Evolutionary conservation across 2,329 filamentous ascomycete genomes (phyloP).

Genomic region (Furcasterigmium furcatum): DNA sequence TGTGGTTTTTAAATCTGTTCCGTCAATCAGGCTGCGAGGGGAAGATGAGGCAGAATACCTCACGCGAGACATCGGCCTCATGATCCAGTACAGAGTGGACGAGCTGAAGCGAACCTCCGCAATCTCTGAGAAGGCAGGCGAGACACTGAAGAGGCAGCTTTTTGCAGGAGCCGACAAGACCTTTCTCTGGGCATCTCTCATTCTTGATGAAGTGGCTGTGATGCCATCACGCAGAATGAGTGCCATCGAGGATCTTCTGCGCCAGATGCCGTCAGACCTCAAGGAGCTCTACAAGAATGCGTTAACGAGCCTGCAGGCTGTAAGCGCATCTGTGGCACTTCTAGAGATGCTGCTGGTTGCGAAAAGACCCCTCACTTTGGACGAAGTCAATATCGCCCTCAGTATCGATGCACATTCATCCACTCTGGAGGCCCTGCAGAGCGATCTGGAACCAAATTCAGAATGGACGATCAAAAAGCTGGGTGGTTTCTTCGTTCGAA

Average conservation of each 20-base stretch:
- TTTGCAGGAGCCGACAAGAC: conserved; percentile 1
- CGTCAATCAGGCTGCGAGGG: conserved; percentile 2
- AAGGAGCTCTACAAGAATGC: conserved; percentile 7
- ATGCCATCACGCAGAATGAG: conserved; percentile 5
- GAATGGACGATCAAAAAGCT: conserved; percentile 7
- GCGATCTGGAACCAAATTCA: conserved; percentile 2
- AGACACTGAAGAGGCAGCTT: neutral
- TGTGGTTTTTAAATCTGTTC: neutral
- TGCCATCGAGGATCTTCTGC: neutral
- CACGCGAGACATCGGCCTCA: neutral
- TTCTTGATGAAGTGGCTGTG: conserved; percentile 1
- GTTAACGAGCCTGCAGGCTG: neutral
- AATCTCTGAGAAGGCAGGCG: neutral
- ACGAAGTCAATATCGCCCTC: conserved; percentile 6
- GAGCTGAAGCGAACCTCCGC: neutral
- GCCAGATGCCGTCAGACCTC: neutral
- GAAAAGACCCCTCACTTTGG: neutral
- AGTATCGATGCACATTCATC: neutral
- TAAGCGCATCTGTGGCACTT: neutral
- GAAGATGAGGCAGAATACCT: conserved; percentile 6
- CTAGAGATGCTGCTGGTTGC: conserved; percentile 4
- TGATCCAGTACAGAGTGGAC: conserved; percentile 1
- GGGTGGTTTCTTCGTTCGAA: conserved; percentile 7
- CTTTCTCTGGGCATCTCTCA: conserved; percentile 4
- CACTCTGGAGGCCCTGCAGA: neutral